Percentiles rank a stretch among this genome's conserved stretches.
phyloP scores from a whole-genome alignment of 441 rosid genomes.

The Bruguiera hainesii region DNA sequence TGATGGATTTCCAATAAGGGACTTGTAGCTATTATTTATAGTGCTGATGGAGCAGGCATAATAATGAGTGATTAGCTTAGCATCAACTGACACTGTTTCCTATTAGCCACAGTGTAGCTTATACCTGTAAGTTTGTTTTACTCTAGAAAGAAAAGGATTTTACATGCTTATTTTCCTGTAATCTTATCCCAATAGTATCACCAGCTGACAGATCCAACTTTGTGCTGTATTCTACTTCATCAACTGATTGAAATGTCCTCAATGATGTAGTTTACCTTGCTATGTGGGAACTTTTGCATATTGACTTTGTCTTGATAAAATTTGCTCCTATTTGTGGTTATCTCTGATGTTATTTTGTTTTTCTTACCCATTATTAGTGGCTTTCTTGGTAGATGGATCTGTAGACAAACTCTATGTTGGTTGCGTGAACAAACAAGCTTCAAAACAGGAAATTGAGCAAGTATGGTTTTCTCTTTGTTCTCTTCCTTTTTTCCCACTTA shows the following conservation, averaged over 20 bases:
- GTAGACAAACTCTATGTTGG: conserved; percentile 76
- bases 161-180: too few relatives aligned
- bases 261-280: neutral
- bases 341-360: neutral
- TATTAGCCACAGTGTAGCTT: neutral
- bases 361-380: conserved; percentile 11
- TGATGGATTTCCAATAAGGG: neutral
- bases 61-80: neutral
- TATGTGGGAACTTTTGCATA: neutral
- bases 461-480: conserved; percentile 31
- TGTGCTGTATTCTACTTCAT: too few relatives aligned
- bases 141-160: neutral
- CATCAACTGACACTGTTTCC: neutral
- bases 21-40: neutral
- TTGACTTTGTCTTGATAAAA: neutral
- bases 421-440: conserved; percentile 61
- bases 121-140: neutral
- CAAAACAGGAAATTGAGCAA: conserved; percentile 64
- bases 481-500: neutral
- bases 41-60: neutral
- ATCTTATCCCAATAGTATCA: too few relatives aligned
- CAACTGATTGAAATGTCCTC: too few relatives aligned
- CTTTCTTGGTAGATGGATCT: conserved; percentile 33
- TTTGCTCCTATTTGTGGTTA: neutral
- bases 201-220: too few relatives aligned